Conservation (phyloP, 345 rosid genomes). For the Carallia brachiata region DNA sequence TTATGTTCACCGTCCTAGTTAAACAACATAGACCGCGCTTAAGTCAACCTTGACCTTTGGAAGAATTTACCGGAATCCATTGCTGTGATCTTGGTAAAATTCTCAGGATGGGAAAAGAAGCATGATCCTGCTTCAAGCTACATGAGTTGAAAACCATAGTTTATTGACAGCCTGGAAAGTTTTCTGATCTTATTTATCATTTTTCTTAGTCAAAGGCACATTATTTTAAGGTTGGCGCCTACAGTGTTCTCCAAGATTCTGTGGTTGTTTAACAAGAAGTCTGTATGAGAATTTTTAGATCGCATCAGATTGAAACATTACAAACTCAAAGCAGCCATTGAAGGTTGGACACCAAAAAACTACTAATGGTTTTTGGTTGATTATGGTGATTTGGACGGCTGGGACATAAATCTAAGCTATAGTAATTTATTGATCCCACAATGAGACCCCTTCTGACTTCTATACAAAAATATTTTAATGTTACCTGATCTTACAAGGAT, state of each 20-base stretch:
- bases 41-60: neutral
- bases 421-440: too few species aligned
- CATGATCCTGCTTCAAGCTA: neutral
- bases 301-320: neutral
- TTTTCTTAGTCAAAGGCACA: neutral
- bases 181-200: too few species aligned
- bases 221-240: neutral
- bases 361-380: too few species aligned
- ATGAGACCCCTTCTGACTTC: too few species aligned
- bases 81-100: too few species aligned
- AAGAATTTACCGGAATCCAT: too few species aligned
- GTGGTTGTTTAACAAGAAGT: slow-evolving; percentile 3
- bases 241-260: neutral
- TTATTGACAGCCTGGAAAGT: neutral
- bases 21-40: neutral
- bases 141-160: neutral
- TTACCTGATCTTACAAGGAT: too few species aligned
- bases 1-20: neutral
- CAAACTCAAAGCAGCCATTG: slow-evolving; percentile 11
- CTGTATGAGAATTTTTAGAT: neutral
- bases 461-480: too few species aligned
- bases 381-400: too few species aligned
- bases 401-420: too few species aligned
- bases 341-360: neutral
- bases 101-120: neutral